Conservation (phyloP, 345 rosid genomes). For the Aquilaria yunnanensis region DNA sequence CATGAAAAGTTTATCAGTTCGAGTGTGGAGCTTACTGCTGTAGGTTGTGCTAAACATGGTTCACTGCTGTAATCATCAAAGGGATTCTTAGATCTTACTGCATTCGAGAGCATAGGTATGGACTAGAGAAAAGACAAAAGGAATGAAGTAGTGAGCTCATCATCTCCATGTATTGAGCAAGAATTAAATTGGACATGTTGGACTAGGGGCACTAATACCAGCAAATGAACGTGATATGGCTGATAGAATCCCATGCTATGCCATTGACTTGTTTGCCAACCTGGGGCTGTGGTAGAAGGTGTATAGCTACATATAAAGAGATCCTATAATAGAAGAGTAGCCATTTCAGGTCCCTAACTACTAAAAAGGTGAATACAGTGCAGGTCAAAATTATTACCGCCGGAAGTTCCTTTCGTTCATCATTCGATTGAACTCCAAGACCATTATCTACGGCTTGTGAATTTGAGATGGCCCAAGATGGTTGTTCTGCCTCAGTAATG, state of each 20-base stretch:
- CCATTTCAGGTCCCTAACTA: conserved; percentile 10
- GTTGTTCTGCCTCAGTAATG: conserved; percentile 20
- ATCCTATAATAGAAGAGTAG: conserved; percentile 44
- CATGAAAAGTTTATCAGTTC: not conserved
- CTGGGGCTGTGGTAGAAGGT: conserved; percentile 29
- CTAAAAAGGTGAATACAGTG: conserved; percentile 6
- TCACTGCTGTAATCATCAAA: conserved; percentile 55
- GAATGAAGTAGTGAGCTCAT: not conserved
- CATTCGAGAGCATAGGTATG: conserved; percentile 24
- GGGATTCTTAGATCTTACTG: conserved; percentile 51
- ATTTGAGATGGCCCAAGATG: conserved; percentile 23
- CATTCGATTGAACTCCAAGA: conserved; percentile 21
- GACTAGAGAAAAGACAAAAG: conserved; percentile 28
- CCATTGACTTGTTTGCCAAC: conserved; percentile 42
- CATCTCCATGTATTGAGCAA: not conserved
- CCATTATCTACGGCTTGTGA: conserved; percentile 17
- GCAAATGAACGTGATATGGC: conserved; percentile 46
- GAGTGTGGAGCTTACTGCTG: conserved; percentile 27
- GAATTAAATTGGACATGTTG: not conserved
- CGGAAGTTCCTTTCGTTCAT: conserved; percentile 65
- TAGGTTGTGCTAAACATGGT: conserved; percentile 25
- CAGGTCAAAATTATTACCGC: conserved; percentile 29
- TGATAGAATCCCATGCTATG: conserved; percentile 41
- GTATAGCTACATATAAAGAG: conserved; percentile 53
- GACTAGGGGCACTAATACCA: conserved; percentile 32